Conservation (phyloP, 192 early-diverging fungal genomes). For the Phycomyces nitens region DNA sequence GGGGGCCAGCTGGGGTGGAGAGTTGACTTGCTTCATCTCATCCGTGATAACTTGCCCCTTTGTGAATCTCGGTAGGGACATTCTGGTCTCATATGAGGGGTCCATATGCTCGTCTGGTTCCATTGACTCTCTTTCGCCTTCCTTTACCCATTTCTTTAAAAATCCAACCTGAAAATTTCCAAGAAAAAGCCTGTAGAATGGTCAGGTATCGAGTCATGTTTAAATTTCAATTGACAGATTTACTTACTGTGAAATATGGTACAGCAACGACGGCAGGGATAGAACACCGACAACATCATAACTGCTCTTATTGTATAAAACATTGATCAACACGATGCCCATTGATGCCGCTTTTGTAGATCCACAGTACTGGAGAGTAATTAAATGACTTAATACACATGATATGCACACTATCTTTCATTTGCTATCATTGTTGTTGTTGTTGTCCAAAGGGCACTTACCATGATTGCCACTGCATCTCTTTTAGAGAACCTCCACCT, state of each 20-base stretch:
- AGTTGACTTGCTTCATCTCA: not conserved
- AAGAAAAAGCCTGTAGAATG: conserved; percentile 32
- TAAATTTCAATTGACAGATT: not conserved
- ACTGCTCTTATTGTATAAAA: conserved; percentile 49
- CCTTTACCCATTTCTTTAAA: conserved; percentile 50
- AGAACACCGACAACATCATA: conserved; percentile 45
- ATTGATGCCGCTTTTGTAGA: conserved; percentile 68
- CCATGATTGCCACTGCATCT: conserved; percentile 58
- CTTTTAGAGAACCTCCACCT: conserved; percentile 30
- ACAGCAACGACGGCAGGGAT: conserved; percentile 56
- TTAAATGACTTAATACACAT: not conserved
- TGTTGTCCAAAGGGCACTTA: not conserved
- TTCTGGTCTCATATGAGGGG: not conserved
- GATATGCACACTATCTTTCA: not conserved
- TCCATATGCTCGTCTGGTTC: not conserved
- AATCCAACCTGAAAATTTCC: conserved; percentile 51
- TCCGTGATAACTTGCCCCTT: not conserved
- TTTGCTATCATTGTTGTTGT: not conserved
- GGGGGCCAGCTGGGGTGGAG: too few relatives aligned
- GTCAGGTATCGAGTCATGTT: not conserved
- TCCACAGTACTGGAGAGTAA: conserved; percentile 49
- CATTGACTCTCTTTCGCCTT: conserved; percentile 10
- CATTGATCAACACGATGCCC: conserved; percentile 68
- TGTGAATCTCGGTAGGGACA: not conserved
- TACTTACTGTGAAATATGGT: conserved; percentile 47